Base-by-base conservation (phyloP, 2,329 filamentous ascomycete species). In the Neonectria punicea region DNA sequence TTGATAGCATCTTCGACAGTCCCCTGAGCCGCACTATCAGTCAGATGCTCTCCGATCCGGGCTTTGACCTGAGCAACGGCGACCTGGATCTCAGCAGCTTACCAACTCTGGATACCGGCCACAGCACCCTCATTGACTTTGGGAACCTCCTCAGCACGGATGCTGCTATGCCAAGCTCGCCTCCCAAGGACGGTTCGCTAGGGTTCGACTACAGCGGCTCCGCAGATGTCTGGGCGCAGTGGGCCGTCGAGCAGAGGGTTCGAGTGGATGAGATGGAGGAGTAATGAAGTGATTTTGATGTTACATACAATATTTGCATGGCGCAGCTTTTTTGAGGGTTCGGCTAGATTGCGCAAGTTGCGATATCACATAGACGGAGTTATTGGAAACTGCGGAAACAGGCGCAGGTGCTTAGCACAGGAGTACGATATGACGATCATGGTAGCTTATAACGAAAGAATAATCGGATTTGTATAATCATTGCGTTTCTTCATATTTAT, bases 1-100 rank as follows among this genome's bases (percentile, higher is more conserved):
- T 84, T 50, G 78, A 80, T 8, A 73, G 66, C 53, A 67, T 80
- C 3, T 80, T 82, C 51, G 82, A 84, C 59, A 89, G 88, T 6
- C 89, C 89, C 0, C 86, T 91, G 72, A 89, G 88, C 2, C 83
- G 86, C 41, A 87, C 89, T 22, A 83, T 93, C 39, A 87, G 86
- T 68, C 86, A 91, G 70, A 82, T 93, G 65, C 81, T 92, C 20
- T 89, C 86, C 8, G 87, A 90, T 65, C 81, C 81, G 10, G 81
- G 84, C 47, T 84, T 86, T 70, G 71, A 79, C 77, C 10, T 80
- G 72, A 66, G 80, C 74, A 39, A 80, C 76, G 62, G 81, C 28
- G 81, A 85, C 44, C 70, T 86, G 11, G 84, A 86, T 61, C 74
- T 86, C 30, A 75, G 74, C 56, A 77, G 67, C 61, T 67, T 85